Percentiles rank a stretch among this genome's conserved stretches.
Conservation (phyloP, 2,329 filamentous ascomycete genomes). For the Grosmannia clavigera region DNA sequence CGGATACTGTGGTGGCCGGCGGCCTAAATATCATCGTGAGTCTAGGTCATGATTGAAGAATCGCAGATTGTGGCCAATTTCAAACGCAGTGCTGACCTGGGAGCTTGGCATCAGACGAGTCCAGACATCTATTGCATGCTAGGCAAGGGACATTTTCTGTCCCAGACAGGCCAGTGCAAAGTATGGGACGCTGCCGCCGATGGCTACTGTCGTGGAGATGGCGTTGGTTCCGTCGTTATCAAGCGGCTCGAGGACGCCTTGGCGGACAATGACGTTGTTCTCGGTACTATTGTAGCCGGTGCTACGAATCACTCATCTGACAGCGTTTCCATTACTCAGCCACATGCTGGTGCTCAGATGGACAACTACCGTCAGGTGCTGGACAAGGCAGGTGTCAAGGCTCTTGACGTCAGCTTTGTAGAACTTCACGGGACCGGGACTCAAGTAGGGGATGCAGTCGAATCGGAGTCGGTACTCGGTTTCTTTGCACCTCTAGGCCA, state of each 20-base stretch:
- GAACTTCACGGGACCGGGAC: constrained; percentile 60
- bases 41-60: too few relatives aligned
- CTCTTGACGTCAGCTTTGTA: constrained; percentile 49
- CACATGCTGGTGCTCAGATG: constrained; percentile 45
- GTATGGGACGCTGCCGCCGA: constrained; percentile 72
- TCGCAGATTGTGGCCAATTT: too few relatives aligned
- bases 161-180: constrained; percentile 63
- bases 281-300: constrained; percentile 48
- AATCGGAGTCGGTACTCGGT: constrained; percentile 42
- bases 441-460: constrained; percentile 49
- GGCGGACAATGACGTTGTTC: constrained; percentile 31
- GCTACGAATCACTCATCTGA: constrained; percentile 53
- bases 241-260: constrained; percentile 34
- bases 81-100: too few relatives aligned
- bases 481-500: not conserved
- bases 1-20: constrained; percentile 69
- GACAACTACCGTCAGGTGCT: constrained; percentile 44
- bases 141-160: constrained; percentile 65
- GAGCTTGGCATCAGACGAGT: constrained; percentile 63
- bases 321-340: constrained; percentile 50
- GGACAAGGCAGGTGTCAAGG: constrained; percentile 41
- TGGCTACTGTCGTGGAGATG: constrained; percentile 70
- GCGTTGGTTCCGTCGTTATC: constrained; percentile 28
- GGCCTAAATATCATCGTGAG: constrained; percentile 25
- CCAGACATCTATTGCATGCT: constrained; percentile 69